A percentile compares a stretch with the other conserved stretches of the same genome.
Conservation (phyloP, 768 basidiomycete genomes). For the Infundibulicybe gibba region DNA sequence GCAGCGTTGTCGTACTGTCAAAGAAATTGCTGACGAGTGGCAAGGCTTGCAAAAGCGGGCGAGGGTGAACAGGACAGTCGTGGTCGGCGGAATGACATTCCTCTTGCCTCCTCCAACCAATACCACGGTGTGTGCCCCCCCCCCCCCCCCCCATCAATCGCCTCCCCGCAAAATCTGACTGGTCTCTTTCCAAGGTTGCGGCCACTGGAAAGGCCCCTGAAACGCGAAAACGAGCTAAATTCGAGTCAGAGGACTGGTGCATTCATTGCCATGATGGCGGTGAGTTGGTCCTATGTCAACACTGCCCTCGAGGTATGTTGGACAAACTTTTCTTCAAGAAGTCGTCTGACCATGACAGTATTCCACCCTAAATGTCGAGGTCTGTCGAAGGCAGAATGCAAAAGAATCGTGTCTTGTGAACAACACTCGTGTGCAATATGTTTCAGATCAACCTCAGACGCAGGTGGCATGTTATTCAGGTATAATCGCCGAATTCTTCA, state of each 20-base stretch:
- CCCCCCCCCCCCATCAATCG: no score
- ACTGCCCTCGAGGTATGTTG: constrained; percentile 51
- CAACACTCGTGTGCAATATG: constrained; percentile 52
- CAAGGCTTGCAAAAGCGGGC: constrained; percentile 40
- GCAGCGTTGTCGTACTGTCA: constrained; percentile 26
- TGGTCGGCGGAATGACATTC: constrained; percentile 23
- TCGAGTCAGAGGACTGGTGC: constrained; percentile 57
- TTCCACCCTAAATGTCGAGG: constrained; percentile 52
- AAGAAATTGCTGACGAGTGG: constrained; percentile 45
- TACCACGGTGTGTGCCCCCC: constrained; percentile 3
- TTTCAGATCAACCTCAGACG: constrained; percentile 35
- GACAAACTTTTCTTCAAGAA: neutral
- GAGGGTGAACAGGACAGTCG: constrained; percentile 33
- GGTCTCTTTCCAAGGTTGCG: constrained; percentile 8
- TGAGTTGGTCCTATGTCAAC: constrained; percentile 39
- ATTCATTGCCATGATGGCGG: constrained; percentile 59
- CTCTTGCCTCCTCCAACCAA: constrained; percentile 16
- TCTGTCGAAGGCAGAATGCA: constrained; percentile 25
- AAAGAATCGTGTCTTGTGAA: constrained; percentile 28
- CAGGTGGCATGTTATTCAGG: constrained; percentile 61
- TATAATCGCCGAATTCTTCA: constrained; percentile 12
- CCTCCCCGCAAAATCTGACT: constrained; percentile 1
- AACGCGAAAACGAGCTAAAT: constrained; percentile 30
- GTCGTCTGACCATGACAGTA: constrained; percentile 28
- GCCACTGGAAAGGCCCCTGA: constrained; percentile 7